A percentile compares a stretch with the other conserved stretches of the same genome.
Conservation (phyloP, 257 asterid species). For the Solanum tarapatanum region DNA sequence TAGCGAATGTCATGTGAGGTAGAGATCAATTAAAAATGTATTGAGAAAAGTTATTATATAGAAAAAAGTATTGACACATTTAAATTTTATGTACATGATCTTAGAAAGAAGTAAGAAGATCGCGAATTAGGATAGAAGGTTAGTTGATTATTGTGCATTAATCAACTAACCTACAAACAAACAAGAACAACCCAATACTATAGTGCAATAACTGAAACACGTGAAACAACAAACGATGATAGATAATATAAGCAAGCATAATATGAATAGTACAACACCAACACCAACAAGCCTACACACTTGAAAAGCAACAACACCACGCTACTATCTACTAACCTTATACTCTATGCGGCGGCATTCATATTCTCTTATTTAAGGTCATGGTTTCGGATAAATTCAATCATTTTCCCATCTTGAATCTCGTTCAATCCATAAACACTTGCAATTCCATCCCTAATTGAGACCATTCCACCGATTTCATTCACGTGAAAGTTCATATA, state of each 20-base stretch:
- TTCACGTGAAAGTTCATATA: too few relatives aligned
- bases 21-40: neutral
- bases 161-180: neutral
- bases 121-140: too few relatives aligned
- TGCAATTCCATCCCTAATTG: too few relatives aligned
- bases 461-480: too few relatives aligned
- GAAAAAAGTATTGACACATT: too few relatives aligned
- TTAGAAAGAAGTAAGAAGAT: too few relatives aligned
- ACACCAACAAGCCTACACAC: neutral
- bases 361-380: neutral
- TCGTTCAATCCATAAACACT: neutral
- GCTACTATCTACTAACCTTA: too few relatives aligned
- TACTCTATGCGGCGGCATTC: fast-evolving
- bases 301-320: neutral
- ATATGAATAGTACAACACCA: too few relatives aligned
- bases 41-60: neutral
- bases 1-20: too few relatives aligned
- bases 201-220: neutral
- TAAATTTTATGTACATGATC: too few relatives aligned
- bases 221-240: too few relatives aligned
- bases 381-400: neutral
- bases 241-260: neutral
- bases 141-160: neutral
- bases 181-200: too few relatives aligned
- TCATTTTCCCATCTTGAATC: fast-evolving